Conservation (phyloP, 2,329 filamentous ascomycete species). For the Neoscytalidium dimidiatum region DNA sequence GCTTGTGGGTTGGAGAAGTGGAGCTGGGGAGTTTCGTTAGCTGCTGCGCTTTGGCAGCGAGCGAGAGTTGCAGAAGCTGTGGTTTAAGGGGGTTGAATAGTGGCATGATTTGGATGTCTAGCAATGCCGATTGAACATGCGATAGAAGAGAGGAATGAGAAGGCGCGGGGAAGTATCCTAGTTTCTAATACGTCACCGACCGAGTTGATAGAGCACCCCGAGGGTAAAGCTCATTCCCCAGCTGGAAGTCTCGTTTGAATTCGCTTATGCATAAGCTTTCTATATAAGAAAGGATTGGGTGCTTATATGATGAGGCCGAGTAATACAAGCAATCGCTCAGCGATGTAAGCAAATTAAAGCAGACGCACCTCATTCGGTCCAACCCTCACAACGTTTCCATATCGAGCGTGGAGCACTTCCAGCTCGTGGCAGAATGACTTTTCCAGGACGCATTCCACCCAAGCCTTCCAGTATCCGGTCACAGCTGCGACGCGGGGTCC, state of each 20-base stretch:
- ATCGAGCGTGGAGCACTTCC: slow-evolving; percentile 29
- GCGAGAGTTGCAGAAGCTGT: no score
- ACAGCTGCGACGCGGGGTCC: slow-evolving; percentile 23
- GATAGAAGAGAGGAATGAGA: no score
- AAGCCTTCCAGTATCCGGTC: slow-evolving; percentile 33
- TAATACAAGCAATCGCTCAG: neutral
- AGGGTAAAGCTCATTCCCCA: no score
- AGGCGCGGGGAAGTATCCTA: no score
- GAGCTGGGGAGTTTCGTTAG: slow-evolving; percentile 31
- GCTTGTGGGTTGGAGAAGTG: slow-evolving; percentile 46
- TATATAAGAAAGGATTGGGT: no score
- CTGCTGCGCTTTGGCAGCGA: neutral
- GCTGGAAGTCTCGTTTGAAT: no score
- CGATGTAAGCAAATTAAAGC: neutral
- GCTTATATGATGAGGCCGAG: neutral
- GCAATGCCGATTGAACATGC: no score
- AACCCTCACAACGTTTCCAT: slow-evolving; percentile 32
- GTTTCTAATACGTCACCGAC: no score
- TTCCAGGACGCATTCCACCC: slow-evolving; percentile 30
- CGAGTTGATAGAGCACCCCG: no score
- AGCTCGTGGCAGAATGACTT: slow-evolving; percentile 33
- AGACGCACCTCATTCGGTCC: slow-evolving; percentile 32
- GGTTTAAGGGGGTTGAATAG: no score
- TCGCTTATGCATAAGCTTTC: no score
- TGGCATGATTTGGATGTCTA: no score